These are phyloP conservation scores for Asterophora lycoperdoides DNA, from an alignment of 768 basidiomycete species.

Conservation along the genomic window DNA sequence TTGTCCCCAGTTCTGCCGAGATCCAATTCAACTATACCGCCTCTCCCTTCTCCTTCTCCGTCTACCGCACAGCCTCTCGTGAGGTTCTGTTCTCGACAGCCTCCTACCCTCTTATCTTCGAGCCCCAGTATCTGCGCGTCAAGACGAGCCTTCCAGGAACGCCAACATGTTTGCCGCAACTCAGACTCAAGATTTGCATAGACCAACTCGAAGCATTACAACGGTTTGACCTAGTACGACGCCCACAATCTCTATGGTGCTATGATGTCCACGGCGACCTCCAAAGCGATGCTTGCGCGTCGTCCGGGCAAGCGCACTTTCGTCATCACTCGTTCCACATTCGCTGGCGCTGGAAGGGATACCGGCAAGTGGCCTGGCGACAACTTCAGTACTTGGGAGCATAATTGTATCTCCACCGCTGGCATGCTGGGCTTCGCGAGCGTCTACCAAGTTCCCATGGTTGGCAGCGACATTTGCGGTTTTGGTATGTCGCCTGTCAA, in stretches of 20 bases:
- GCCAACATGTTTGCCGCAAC: conserved; percentile 9
- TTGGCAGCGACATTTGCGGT: conserved; percentile 72
- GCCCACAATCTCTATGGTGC: conserved; percentile 66
- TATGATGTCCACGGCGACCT: conserved; percentile 66
- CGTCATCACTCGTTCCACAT: conserved; percentile 72
- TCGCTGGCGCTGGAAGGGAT: conserved; percentile 58
- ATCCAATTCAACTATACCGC: conserved; percentile 59
- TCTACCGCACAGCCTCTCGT: conserved; percentile 41
- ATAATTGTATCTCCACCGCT: conserved; percentile 57
- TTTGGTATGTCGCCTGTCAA: conserved; percentile 37
- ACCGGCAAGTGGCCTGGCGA: conserved; percentile 79
- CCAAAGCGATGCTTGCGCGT: conserved; percentile 56
- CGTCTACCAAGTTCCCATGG: conserved; percentile 69
- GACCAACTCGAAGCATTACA: conserved; percentile 48
- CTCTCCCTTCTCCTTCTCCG: conserved; percentile 58
- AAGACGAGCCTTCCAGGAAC: conserved; percentile 54
- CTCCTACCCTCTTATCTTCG: conserved; percentile 63
- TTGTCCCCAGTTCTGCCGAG: conserved; percentile 29
- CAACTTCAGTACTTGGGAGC: conserved; percentile 54
- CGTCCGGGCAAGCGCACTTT: conserved; percentile 58
- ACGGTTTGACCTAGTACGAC: conserved; percentile 57
- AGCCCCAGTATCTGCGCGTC: conserved; percentile 72
- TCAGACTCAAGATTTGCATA: conserved; percentile 11
- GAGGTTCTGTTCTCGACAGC: conserved; percentile 63
- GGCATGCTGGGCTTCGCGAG: conserved; percentile 65